Conservation (phyloP, 805 yeast species). For the Lachancea lanzarotensis region DNA sequence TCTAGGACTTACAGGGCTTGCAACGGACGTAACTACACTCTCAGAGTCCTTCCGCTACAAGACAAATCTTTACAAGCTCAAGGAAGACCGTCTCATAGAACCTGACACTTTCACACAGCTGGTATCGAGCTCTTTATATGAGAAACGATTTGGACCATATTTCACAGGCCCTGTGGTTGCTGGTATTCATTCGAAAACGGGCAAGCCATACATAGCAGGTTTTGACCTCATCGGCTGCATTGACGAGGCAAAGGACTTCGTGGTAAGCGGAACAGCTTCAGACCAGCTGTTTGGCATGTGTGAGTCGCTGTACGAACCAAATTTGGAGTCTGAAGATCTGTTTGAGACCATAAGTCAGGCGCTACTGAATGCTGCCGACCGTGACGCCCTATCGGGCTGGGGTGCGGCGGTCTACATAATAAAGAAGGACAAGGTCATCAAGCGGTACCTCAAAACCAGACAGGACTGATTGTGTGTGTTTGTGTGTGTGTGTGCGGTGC, state of each 20-base stretch:
- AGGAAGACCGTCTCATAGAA: slow-evolving; percentile 87
- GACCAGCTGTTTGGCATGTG: slow-evolving; percentile 98
- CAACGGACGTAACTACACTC: slow-evolving; percentile 86
- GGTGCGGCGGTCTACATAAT: slow-evolving; percentile 93
- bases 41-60: slow-evolving; percentile 75
- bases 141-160: slow-evolving; percentile 91
- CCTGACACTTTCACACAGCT: slow-evolving; percentile 91
- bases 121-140: slow-evolving; percentile 84
- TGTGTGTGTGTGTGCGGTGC: too few species aligned
- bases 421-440: slow-evolving; percentile 85
- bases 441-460: slow-evolving; percentile 84
- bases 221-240: slow-evolving; percentile 96
- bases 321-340: slow-evolving; percentile 87
- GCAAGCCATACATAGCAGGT: slow-evolving; percentile 87
- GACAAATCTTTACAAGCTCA: slow-evolving; percentile 80
- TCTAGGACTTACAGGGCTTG: slow-evolving; percentile 90
- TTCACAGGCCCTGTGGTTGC: slow-evolving; percentile 96
- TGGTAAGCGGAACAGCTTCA: slow-evolving; percentile 93
- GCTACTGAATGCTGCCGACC: slow-evolving; percentile 85
- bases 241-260: slow-evolving; percentile 89
- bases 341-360: slow-evolving; percentile 96
- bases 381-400: slow-evolving; percentile 98
- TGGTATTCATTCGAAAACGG: slow-evolving; percentile 77
- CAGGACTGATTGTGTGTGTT: slow-evolving; percentile 62
- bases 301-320: slow-evolving; percentile 90